A percentile compares a stretch with the other conserved stretches of the same genome.
Conservation (phyloP, 2,329 filamentous ascomycete species). For the Colletotrichum theobromicola region DNA sequence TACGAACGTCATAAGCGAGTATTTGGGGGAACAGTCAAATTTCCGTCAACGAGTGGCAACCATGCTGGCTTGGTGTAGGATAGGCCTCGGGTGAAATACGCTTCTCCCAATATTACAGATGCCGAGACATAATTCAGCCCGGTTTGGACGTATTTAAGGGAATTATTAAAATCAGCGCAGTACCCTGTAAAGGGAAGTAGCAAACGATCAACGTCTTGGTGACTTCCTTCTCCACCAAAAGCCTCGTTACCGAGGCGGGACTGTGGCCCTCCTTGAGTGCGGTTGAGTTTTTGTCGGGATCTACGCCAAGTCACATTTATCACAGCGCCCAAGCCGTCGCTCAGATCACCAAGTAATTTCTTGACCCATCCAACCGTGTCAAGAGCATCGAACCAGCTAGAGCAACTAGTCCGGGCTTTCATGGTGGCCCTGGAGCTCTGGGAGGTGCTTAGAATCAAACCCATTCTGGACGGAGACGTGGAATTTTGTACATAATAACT, state of each 20-base stretch:
- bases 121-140: neutral
- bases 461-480: neutral
- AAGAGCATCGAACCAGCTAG: neutral
- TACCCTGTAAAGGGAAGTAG: neutral
- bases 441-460: neutral
- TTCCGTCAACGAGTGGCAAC: neutral
- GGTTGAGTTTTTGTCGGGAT: neutral
- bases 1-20: accelerated
- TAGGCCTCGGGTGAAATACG: neutral
- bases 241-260: no score
- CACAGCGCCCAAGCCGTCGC: neutral
- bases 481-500: neutral
- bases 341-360: neutral
- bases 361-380: neutral
- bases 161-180: accelerated
- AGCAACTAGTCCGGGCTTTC: neutral
- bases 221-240: neutral
- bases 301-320: neutral
- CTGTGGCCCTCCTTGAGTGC: no score
- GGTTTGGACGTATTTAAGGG: neutral
- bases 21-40: accelerated
- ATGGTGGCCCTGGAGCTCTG: neutral
- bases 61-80: neutral
- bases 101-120: neutral
- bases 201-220: neutral